Evolutionary conservation across 768 basidiomycete species (phyloP), one percentile per base, ranked within the genome.

Genomic region (Hericium rajendrae): DNA sequence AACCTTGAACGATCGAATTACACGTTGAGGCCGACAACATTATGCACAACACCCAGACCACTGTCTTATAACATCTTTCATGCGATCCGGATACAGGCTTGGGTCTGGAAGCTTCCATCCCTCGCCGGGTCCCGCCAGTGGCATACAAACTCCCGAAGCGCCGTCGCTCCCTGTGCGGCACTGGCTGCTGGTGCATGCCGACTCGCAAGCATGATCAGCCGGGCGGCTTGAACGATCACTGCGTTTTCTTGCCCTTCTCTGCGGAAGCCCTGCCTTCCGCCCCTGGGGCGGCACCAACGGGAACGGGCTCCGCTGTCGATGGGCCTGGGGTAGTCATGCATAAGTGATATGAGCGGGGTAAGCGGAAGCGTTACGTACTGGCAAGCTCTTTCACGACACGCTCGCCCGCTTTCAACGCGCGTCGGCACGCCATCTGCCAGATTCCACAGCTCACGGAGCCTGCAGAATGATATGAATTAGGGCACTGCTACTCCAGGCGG

Each of bases 361-460:
- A 32, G 18, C 18, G 20, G 32, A 18, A 16, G 11, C 6, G 52
- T 54, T 39, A 38, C 60, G 58, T 43, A 62, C 62, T 28, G 20
- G 26, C 51, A 12, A 56, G 43, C 18, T 62, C 62, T 38, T 54
- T 62, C 54, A 53, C 59, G 16, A 58, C 55, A 9, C 81, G 78
- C 69, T 92, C 91, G 48, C 84, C 78, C n/a, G 85, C 76, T 58
- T 80, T 78, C 57, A 97, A 78, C n/a, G 92, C 87, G 53, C 92
- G 78, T 61, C 82, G 85, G 71, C 93, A 94, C 8, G 92, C 89
- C 84, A 97, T 91, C 66, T 93, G 89, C 95, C 95, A 99, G 41
- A 92, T 81, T 1, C 88, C 90, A 43, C 93, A 91, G 64, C 91
- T 92, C 59, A 99, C 87, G 11, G 92, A 89, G 11, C 95, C 94